phyloP scores from a whole-genome alignment of 78 protist species.

The Speleostelium caveatum region DNA sequence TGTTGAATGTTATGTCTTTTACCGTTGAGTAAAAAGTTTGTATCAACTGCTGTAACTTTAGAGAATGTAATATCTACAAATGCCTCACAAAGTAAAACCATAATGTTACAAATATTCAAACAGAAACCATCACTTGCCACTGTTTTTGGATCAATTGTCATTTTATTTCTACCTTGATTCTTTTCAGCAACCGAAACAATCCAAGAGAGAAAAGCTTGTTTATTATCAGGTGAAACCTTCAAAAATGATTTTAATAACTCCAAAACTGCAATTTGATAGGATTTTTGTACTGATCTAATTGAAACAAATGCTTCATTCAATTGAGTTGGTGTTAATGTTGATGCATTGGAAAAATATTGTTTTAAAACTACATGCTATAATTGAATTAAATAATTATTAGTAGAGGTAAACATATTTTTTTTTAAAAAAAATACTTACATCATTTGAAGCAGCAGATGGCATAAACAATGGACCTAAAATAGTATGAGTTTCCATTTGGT shows the following conservation, averaged over 20 bases:
- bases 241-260: constrained; percentile 30
- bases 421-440: not conserved
- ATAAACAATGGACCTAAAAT: constrained; percentile 38
- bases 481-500: constrained; percentile 45
- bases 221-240: constrained; percentile 20
- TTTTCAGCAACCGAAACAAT: constrained; percentile 19
- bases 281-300: constrained; percentile 33
- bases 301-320: constrained; percentile 41
- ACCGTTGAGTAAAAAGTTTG: constrained; percentile 35
- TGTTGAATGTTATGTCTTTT: constrained; percentile 26
- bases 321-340: constrained; percentile 2
- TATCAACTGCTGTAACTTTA: constrained; percentile 43
- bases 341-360: constrained; percentile 47
- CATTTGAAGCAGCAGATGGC: constrained; percentile 30
- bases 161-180: constrained; percentile 59
- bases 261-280: not conserved
- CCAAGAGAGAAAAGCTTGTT: constrained; percentile 69
- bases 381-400: not conserved
- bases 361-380: not conserved
- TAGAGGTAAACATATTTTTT: not conserved
- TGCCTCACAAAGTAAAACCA: constrained; percentile 69
- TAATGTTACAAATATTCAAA: constrained; percentile 40
- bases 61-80: constrained; percentile 53
- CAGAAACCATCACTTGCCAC: constrained; percentile 68
- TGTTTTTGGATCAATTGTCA: constrained; percentile 25